Conservation (phyloP, 2,329 filamentous ascomycete genomes). For the Ciborinia camelliae region DNA sequence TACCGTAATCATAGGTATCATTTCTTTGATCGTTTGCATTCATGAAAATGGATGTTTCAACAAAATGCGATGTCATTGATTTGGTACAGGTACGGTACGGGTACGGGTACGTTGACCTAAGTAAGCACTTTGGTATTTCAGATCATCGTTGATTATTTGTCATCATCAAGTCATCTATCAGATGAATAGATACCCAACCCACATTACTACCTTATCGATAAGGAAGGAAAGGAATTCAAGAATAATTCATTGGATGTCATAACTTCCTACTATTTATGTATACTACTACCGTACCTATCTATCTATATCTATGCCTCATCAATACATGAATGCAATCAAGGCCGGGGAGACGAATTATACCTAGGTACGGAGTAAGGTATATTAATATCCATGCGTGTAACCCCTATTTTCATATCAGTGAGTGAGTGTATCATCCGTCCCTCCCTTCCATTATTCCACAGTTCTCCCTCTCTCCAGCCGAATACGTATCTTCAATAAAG, state of each 20-base stretch:
- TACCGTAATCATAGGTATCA: no score
- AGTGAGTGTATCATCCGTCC: no score
- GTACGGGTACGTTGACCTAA: no score
- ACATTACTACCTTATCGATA: neutral
- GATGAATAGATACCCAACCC: no score
- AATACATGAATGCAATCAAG: slow-evolving; percentile 10
- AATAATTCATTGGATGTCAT: neutral
- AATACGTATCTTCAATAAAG: neutral
- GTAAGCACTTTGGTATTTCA: no score
- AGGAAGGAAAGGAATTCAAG: neutral
- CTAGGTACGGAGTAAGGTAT: no score
- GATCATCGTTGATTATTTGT: no score
- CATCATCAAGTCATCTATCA: no score
- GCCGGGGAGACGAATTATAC: no score
- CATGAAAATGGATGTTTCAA: neutral
- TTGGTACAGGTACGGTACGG: no score
- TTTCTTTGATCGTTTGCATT: neutral
- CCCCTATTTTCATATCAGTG: neutral
- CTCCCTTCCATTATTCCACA: neutral
- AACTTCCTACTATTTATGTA: neutral
- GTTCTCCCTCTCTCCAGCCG: neutral
- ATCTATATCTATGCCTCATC: neutral
- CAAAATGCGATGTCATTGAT: neutral
- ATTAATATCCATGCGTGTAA: neutral
- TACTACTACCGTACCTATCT: no score